Evolutionary conservation across 371 early-diverging fungal species (phyloP), one percentile per base, ranked within the genome.

Genomic region (Mortierella sp.): DNA sequence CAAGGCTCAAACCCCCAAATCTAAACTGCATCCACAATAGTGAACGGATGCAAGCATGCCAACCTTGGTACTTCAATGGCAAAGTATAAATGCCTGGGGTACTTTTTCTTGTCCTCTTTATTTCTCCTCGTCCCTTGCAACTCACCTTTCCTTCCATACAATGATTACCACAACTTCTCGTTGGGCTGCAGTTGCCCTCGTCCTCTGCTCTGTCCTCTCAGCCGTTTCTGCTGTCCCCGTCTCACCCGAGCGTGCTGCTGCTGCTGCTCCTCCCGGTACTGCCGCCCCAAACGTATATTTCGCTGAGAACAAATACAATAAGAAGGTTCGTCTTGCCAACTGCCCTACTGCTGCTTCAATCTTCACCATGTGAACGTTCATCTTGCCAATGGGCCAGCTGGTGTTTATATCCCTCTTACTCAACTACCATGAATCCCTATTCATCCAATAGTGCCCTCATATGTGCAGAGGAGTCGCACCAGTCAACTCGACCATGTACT

Each of bases 401-500:
- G 60, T 31, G 0, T 26, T 57, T 60, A 14, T 16, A 28, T 60
- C 4, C 14, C 16, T 60, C 31, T 60, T 31, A 26, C 5, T 60
- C 31, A 31, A 19, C 31, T 34, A 74, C 24, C 38, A 11, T 28
- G 10, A 42, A 14, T 28, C 42, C 16, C 70, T 52, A 42, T n/a
- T 31, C n/a, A 38, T 57, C 38, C 13, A 9, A 44, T 77, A 78
- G 65, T 70, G 72, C 57, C 73, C 44, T 31, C 2, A 60, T n/a
- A 47, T 78, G 73, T 79, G 80, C 80, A 79, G 71, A 58, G 80
- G 71, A 16, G 63, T 79, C 71, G 19, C 8, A 6, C 71, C 80
- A 13, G 74, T 79, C 47, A 60, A 79, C 72, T 70, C 74, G 70
- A 74, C 58, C 28, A 13, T 42, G 16, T 79, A 71, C 75, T 57